Base-by-base conservation (phyloP, 768 basidiomycete species). In the Naganishia vaughanmartiniae region DNA sequence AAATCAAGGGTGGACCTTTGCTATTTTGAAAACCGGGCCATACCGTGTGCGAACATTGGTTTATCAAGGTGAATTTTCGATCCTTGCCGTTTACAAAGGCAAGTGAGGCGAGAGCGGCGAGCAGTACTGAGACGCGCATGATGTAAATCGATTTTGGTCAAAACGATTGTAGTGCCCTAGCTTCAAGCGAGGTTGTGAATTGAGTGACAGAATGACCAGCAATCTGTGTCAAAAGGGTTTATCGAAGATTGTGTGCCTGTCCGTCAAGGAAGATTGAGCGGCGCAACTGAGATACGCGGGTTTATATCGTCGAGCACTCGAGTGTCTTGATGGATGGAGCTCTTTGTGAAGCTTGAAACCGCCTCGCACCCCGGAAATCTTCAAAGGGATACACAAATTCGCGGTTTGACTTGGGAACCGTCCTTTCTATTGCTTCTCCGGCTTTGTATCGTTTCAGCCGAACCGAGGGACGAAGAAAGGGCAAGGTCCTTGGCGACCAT, bases 1-100 rank as follows among this genome's bases (percentile, higher is more conserved):
- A n/a, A n/a, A 12, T 19, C 26, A n/a, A n/a, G n/a, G 24, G 19
- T 31, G 5, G 33, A 11, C 54, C 15, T 55, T 15, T 31, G n/a
- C 19, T 63, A 26, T 63, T 34, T n/a, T 26, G 42, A 9, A 63
- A 42, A 14, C 60, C 60, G 6, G 60, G 36, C 60, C 60, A 63
- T 42, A 63, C 19, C n/a, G 60, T 3, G 19, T 63, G 39, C 3
- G 4, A 17, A 24, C 60, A 63, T 3, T 63, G 11, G 24, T 63
- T 63, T 5, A 46, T n/a, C 9, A 63, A 42, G 2, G 30, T 45
- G 60, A 63, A 63, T 30, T 42, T 2, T 30, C 60, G 36, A 7
- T 3, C 26, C 39, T 10, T 30, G 6, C 39, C 60, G 10, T 63
- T 26, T 19, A 63, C 60, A 5, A 42, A n/a, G 17, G 39, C 28